Conservation (phyloP, 2,329 filamentous ascomycete species). For the Remersonia thermophila region DNA sequence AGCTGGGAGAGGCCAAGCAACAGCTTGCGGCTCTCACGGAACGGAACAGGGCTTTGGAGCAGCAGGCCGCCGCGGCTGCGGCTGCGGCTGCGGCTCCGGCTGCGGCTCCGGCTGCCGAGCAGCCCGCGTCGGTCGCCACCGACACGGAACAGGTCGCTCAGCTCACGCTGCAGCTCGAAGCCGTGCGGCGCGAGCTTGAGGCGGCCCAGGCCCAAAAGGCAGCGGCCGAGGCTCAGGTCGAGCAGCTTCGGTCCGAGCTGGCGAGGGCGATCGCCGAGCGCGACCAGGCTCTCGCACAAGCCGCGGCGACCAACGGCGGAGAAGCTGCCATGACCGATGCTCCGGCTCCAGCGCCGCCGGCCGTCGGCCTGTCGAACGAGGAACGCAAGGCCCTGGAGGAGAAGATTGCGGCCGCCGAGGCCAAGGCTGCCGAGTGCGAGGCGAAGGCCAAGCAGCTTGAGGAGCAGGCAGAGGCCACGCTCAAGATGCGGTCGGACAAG, state of each 20-base stretch:
- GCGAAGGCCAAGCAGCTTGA: slow-evolving; percentile 53
- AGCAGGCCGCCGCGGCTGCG: slow-evolving; percentile 22
- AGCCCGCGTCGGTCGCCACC: slow-evolving; percentile 20
- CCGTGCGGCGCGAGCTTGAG: slow-evolving; percentile 45
- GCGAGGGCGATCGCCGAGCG: slow-evolving; percentile 49
- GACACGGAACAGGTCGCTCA: slow-evolving; percentile 27
- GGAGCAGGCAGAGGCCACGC: slow-evolving; percentile 43
- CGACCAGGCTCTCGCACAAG: slow-evolving; percentile 42
- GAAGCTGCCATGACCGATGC: slow-evolving; percentile 21
- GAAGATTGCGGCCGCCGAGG: slow-evolving; percentile 47
- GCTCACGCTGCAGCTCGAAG: slow-evolving; percentile 20
- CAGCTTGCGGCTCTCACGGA: slow-evolving; percentile 21
- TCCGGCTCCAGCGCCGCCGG: slow-evolving; percentile 12
- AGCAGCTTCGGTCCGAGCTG: slow-evolving; percentile 44
- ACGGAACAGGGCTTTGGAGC: slow-evolving; percentile 33
- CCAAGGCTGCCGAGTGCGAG: slow-evolving; percentile 52
- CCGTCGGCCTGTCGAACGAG: slow-evolving; percentile 35
- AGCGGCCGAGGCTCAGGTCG: slow-evolving; percentile 51
- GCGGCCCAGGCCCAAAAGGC: slow-evolving; percentile 55
- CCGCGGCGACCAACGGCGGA: slow-evolving; percentile 18
- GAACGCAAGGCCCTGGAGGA: slow-evolving; percentile 51
- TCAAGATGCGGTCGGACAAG: slow-evolving; percentile 54
- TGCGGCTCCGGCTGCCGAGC: slow-evolving; percentile 23
- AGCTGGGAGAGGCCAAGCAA: slow-evolving; percentile 40
- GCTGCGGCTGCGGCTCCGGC: slow-evolving; percentile 22